Evolutionary conservation across 768 basidiomycete species (phyloP), one percentile per base, ranked within the genome.

Genomic region (Boletellus ananas): DNA sequence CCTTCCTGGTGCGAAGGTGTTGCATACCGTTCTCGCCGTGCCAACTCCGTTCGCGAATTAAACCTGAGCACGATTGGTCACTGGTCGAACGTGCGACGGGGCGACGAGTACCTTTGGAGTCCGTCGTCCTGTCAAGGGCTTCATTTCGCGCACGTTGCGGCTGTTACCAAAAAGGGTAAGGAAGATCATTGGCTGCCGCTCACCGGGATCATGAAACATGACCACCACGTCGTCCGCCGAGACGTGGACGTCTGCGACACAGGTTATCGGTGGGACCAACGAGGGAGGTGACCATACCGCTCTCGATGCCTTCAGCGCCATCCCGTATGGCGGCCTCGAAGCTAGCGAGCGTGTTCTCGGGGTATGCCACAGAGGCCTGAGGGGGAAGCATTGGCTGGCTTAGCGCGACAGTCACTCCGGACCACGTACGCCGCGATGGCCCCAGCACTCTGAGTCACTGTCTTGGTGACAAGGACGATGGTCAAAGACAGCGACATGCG

Each of bases 281-380:
- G 69, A 46, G 66, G 39, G 59, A 49, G 56, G 59, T 64, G 56
- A 54, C 60, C 56, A 72, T 94, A 96, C 95, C 94, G 68, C 90
- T 94, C 80, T 99, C 95, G 63, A 99, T 95, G 56, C 84, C 94
- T 67, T 99, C 93, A 40, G 93, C 87, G 52, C 95, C 95, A 73
- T 96, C 94, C 41, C 84, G 83, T 54, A 96, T 92, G 64, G 95
- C 95, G 56, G 89, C 90, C 66, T 91, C 85, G 72, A 98, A 98
- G 72, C 90, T 92, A 33, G 90, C 90, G 55, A 94, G 80, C 43
- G 94, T 95, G 75, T 98, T 98, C 72, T 98, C 95, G 4, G 92
- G 91, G 69, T 80, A 92, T 16, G 79, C 75, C 20, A 89, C 81
- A 21, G 90, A 93, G 41, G 93, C 93, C 91, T 93, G 36, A 48